Evolutionary conservation across 2,329 filamentous ascomycete species (phyloP), one percentile per base, ranked within the genome.

Genomic region (Neonectria faginata): DNA sequence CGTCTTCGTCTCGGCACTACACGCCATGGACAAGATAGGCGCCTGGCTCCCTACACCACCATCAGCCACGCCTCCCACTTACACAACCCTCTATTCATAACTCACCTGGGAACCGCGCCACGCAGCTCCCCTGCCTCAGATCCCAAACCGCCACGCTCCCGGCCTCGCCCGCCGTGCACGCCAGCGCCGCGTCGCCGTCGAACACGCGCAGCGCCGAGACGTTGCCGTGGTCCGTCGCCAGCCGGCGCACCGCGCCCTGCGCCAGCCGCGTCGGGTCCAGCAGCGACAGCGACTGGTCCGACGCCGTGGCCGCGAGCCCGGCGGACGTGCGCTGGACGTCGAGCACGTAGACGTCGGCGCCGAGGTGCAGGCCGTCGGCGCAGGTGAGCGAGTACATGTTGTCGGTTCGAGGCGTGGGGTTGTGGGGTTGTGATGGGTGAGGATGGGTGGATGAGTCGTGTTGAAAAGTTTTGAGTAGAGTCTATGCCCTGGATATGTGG

Each of bases 141-240:
- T 93, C 91, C 88, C 89, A 91, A 52, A 91, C 79, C 0, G 82
- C 85, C 11, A 93, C 85, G 9, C 83, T 81, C 8, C 92, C 92
- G 74, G 94, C 89, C 75, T 91, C 87, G 51, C 92, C 92, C 0
- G 91, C 87, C 0, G 92, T 94, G 64, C 87, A 88, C 6, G 93
- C 81, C 20, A 89, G 74, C 5, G 83, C 84, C 29, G 82, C 83
- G 20, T 77, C 78, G 5, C 78, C 79, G 64, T 87, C 86, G 51
- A 88, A 85, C 1, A 85, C 81, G 57, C 85, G 84, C 31, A 92
- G 80, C 66, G 87, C 88, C 14, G 89, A 89, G 69, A 93, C 80
- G 65, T 91, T 91, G 5, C 85, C 83, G 67, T 92, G 88, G 33
- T 83, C 80, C 10, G 85, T 86, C 39, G 77, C 75, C 52, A 88